Evolutionary conservation across 78 protist species (phyloP).

Genomic region (slime mould (Dictyostelium discoideum)): DNA sequence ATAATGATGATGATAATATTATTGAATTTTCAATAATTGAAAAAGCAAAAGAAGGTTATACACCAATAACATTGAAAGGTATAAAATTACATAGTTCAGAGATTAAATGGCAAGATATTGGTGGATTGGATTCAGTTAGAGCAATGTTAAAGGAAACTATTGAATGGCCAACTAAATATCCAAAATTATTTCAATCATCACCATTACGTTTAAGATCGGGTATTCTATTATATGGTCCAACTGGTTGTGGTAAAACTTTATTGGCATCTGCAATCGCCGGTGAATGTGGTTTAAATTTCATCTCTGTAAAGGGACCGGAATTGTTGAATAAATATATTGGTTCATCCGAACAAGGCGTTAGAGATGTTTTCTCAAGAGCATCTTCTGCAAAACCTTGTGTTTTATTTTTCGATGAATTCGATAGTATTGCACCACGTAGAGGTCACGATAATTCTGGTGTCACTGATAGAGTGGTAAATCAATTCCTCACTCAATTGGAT

Average conservation of each 20-base stretch:
- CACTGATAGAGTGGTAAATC: constrained; percentile 97
- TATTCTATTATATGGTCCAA: constrained; percentile 94
- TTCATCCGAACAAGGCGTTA: constrained; percentile 89
- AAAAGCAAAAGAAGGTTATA: constrained; percentile 54
- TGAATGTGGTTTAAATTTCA: constrained; percentile 90
- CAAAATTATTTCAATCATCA: constrained; percentile 73
- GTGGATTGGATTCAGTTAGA: constrained; percentile 74
- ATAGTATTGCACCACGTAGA: constrained; percentile 91
- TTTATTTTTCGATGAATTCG: constrained; percentile 97
- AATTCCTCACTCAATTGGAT: constrained; percentile 93
- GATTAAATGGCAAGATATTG: constrained; percentile 77
- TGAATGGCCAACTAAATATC: constrained; percentile 85
- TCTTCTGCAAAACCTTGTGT: constrained; percentile 93
- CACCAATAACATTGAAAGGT: constrained; percentile 68
- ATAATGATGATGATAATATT: no score
- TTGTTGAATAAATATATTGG: constrained; percentile 96
- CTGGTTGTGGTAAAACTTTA: constrained; percentile 97
- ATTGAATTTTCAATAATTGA: not conserved
- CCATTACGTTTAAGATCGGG: constrained; percentile 86
- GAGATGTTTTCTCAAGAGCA: constrained; percentile 93
- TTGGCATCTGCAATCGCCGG: constrained; percentile 88
- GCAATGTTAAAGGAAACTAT: constrained; percentile 83
- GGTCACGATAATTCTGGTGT: constrained; percentile 93
- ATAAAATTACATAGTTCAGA: constrained; percentile 63
- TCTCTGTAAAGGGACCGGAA: constrained; percentile 97